These are phyloP conservation scores for Lithospermum erythrorhizon DNA, from an alignment of 257 asterid species.

Conservation along the genomic window DNA sequence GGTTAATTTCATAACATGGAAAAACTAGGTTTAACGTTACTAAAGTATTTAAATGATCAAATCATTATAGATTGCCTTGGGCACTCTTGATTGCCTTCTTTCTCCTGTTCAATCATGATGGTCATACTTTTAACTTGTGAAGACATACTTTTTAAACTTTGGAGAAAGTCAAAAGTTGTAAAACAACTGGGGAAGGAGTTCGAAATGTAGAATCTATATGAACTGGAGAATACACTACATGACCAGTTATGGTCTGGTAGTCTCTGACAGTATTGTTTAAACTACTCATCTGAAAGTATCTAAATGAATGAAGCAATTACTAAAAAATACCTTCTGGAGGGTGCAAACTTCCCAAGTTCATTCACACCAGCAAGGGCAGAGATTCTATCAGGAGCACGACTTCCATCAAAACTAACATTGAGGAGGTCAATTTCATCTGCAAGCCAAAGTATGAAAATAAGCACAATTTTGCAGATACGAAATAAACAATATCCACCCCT, in stretches of 20 bases:
- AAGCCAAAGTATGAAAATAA: constrained; percentile 17
- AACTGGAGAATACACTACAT: background rate
- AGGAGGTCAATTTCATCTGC: constrained; percentile 89
- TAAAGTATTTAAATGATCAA: background rate
- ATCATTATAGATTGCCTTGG: background rate
- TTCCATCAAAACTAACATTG: constrained; percentile 88
- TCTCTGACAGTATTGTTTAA: background rate
- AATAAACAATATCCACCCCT: background rate
- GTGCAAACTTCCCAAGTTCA: constrained; percentile 73
- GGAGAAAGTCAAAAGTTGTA: no score
- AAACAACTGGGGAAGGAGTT: no score
- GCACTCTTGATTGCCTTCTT: background rate
- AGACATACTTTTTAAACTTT: no score
- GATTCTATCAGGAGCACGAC: constrained; percentile 88
- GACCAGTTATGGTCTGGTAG: background rate
- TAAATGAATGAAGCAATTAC: background rate
- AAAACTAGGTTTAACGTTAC: background rate
- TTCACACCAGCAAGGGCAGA: constrained; percentile 75
- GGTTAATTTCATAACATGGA: background rate
- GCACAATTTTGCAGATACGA: background rate
- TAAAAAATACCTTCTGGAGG: constrained; percentile 50
- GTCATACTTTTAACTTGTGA: no score
- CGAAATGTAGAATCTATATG: no score
- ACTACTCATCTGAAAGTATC: background rate
- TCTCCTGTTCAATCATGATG: no score